A percentile compares a stretch with the other conserved stretches of the same genome.
phyloP scores from a whole-genome alignment of 495 filamentous ascomycete genomes.

The Talaromyces thailandensis region DNA sequence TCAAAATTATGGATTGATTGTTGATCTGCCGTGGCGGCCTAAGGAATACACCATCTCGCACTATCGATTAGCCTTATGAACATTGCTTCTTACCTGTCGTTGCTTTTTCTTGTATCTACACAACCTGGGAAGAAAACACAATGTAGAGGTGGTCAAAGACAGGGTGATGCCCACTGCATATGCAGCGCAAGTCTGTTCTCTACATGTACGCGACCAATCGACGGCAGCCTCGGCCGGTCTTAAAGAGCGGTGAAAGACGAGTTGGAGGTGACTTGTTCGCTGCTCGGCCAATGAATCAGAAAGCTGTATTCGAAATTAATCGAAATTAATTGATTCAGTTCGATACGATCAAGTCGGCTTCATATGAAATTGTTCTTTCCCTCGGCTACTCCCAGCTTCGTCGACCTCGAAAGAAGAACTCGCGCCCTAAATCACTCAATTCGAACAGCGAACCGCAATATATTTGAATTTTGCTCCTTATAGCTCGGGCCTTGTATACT shows the following conservation, averaged over 20 bases:
- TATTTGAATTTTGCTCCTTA: background rate
- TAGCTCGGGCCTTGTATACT: background rate
- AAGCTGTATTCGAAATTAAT: too few species aligned
- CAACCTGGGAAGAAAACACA: background rate
- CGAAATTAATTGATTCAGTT: too few species aligned
- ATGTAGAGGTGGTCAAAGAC: background rate
- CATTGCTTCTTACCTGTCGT: background rate
- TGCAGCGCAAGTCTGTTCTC: background rate
- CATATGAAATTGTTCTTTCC: too few species aligned
- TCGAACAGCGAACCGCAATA: background rate
- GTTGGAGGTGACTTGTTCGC: too few species aligned
- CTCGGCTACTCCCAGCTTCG: too few species aligned
- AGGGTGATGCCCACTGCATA: background rate
- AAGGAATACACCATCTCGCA: background rate
- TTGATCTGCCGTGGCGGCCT: background rate
- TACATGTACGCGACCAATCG: background rate
- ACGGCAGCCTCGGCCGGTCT: background rate
- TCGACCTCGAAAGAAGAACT: too few species aligned
- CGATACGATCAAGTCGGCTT: too few species aligned
- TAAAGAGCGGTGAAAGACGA: background rate
- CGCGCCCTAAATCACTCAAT: background rate
- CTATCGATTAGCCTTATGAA: background rate
- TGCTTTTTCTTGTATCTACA: background rate
- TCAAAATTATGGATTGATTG: background rate
- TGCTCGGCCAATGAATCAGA: too few species aligned